phyloP scores from a whole-genome alignment of 148 eudicot species.

The Camellia japonica region DNA sequence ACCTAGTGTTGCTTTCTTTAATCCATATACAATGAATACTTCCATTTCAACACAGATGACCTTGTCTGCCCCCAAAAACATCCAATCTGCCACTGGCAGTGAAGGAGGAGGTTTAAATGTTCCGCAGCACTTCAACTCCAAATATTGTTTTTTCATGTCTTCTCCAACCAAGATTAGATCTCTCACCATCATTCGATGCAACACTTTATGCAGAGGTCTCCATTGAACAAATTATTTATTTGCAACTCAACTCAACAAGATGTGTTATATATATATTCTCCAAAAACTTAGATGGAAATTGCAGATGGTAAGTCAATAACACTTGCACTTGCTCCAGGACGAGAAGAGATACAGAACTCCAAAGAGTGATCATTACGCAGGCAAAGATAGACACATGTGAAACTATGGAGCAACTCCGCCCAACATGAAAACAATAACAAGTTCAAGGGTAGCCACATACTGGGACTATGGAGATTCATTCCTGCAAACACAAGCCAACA shows the following conservation, averaged over 20 bases:
- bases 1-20: not conserved
- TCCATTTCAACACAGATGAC: not conserved
- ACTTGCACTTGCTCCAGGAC: not conserved
- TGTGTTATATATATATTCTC: not conserved
- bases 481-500: constrained; percentile 26
- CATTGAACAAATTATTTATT: not conserved
- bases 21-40: not conserved
- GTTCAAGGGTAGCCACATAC: not conserved
- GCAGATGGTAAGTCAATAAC: not conserved
- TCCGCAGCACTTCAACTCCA: not conserved
- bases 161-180: constrained; percentile 4
- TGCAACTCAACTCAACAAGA: not conserved
- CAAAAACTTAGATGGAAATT: not conserved
- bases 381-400: not conserved
- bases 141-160: not conserved
- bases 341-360: not conserved
- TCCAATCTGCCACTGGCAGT: not conserved
- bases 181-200: not conserved
- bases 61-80: not conserved
- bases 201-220: not conserved
- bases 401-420: not conserved
- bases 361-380: not conserved
- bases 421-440: not conserved
- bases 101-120: not conserved
- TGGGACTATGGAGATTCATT: constrained; percentile 19